Conservation (phyloP, 257 asterid genomes). For the Solanum chilense region DNA sequence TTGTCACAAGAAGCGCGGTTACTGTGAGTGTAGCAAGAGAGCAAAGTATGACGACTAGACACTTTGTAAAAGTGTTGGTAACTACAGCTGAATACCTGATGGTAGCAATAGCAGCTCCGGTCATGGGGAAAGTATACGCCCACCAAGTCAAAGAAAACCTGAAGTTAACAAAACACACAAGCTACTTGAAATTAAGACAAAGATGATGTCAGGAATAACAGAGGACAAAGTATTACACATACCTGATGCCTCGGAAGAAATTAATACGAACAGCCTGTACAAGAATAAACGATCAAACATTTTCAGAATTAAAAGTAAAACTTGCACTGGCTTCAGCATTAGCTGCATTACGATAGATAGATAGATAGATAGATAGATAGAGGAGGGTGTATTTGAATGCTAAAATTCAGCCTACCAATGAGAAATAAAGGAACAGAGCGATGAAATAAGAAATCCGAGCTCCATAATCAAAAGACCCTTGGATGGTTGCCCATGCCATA, state of each 20-base stretch:
- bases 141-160: conserved; percentile 87
- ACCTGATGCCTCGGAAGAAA: conserved; percentile 83
- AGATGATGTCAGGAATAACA: not conserved
- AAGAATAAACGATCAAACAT: not conserved
- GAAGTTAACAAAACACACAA: not conserved
- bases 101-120: conserved; percentile 69
- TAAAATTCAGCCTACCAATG: conserved; percentile 32
- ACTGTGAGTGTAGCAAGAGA: conserved; percentile 45
- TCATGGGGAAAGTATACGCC: conserved; percentile 95
- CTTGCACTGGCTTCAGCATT: not conserved
- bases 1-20: conserved; percentile 36
- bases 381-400: not conserved
- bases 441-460: conserved; percentile 68
- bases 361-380: not conserved
- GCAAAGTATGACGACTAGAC: conserved; percentile 34
- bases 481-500: conserved; percentile 80
- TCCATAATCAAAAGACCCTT: conserved; percentile 60
- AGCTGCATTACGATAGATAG: not conserved
- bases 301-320: not conserved
- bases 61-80: conserved; percentile 20
- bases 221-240: not conserved
- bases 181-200: not conserved
- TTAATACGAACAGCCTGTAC: conserved; percentile 71
- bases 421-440: conserved; percentile 73
- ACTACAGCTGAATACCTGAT: conserved; percentile 46